A percentile compares a stretch with the other conserved stretches of the same genome.
phyloP scores from a whole-genome alignment of 2,329 filamentous ascomycete species.

The Cytospora chrysosperma region DNA sequence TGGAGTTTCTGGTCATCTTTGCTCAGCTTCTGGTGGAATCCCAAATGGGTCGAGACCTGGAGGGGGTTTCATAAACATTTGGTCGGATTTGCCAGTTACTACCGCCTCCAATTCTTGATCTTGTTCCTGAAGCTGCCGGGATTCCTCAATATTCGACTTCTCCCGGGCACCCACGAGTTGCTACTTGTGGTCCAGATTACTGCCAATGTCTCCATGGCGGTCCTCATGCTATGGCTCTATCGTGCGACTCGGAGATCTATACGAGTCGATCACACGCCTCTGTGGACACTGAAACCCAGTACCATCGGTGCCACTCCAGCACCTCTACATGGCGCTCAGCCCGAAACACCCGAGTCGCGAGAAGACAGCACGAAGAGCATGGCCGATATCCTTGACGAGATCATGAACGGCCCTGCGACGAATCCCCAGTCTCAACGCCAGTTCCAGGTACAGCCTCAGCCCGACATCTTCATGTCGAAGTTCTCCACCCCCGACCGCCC shows the following conservation, averaged over 20 bases:
- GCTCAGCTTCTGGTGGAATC: slow-evolving; percentile 66
- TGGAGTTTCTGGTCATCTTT: slow-evolving; percentile 50
- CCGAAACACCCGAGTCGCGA: slow-evolving; percentile 2
- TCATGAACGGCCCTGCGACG: slow-evolving; percentile 33
- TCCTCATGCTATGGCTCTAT: slow-evolving; percentile 51
- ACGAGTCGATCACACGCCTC: slow-evolving; percentile 56
- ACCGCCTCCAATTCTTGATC: slow-evolving; percentile 61
- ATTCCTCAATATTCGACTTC: slow-evolving; percentile 44
- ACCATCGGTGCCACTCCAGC: slow-evolving; percentile 26
- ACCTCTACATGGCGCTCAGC: slow-evolving; percentile 18
- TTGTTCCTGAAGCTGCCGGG: slow-evolving; percentile 51
- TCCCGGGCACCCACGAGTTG: slow-evolving; percentile 39
- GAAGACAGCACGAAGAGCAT: slow-evolving; percentile 42
- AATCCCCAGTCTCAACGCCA: neutral
- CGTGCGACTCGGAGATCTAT: slow-evolving; percentile 45
- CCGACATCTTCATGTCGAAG: slow-evolving; percentile 28
- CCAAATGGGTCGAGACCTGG: slow-evolving; percentile 58
- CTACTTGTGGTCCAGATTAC: slow-evolving; percentile 44
- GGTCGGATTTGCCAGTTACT: slow-evolving; percentile 62
- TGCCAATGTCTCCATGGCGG: slow-evolving; percentile 55
- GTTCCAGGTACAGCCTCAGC: slow-evolving; percentile 18
- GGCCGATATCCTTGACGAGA: slow-evolving; percentile 49
- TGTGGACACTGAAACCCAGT: slow-evolving; percentile 37
- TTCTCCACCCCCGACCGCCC: neutral
- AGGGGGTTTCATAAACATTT: slow-evolving; percentile 62